phyloP scores from a whole-genome alignment of 805 yeast genomes.

The Suhomyces xylopsoci region DNA sequence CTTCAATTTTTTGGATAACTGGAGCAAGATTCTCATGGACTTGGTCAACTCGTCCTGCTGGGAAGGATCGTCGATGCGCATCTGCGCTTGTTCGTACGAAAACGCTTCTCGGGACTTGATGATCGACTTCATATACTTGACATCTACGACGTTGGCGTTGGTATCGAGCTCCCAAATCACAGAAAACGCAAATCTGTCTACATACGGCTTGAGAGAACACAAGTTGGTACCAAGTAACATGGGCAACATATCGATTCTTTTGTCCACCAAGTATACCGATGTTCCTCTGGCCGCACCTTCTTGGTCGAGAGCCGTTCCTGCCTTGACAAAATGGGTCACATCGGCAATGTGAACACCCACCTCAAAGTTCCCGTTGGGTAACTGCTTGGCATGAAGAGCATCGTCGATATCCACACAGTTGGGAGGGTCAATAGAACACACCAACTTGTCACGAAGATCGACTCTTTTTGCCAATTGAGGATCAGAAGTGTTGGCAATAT shows the following conservation, averaged over 20 bases:
- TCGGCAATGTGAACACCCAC: slow-evolving; percentile 99
- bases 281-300: slow-evolving; percentile 98
- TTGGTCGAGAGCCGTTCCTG: slow-evolving; percentile 85
- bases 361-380: slow-evolving; percentile 92
- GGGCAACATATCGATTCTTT: slow-evolving; percentile 98
- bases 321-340: slow-evolving; percentile 94
- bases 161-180: slow-evolving; percentile 93
- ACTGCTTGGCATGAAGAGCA: slow-evolving; percentile 81
- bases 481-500: slow-evolving; percentile 49
- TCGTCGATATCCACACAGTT: slow-evolving; percentile 98
- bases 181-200: slow-evolving; percentile 93
- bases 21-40: slow-evolving; percentile 81
- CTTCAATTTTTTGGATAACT: slow-evolving; percentile 78
- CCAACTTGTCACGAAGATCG: slow-evolving; percentile 83
- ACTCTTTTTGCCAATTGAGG: slow-evolving; percentile 59
- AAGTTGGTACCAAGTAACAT: slow-evolving; percentile 90
- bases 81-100: slow-evolving; percentile 89
- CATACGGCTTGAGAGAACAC: slow-evolving; percentile 92
- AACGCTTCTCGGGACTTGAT: slow-evolving; percentile 92
- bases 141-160: slow-evolving; percentile 78
- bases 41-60: slow-evolving; percentile 81
- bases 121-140: slow-evolving; percentile 79
- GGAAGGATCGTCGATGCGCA: slow-evolving; percentile 75
- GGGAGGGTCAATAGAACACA: slow-evolving; percentile 97
- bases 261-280: slow-evolving; percentile 93